phyloP scores from a whole-genome alignment of 768 basidiomycete genomes.

The Calocybe gangraenosa region DNA sequence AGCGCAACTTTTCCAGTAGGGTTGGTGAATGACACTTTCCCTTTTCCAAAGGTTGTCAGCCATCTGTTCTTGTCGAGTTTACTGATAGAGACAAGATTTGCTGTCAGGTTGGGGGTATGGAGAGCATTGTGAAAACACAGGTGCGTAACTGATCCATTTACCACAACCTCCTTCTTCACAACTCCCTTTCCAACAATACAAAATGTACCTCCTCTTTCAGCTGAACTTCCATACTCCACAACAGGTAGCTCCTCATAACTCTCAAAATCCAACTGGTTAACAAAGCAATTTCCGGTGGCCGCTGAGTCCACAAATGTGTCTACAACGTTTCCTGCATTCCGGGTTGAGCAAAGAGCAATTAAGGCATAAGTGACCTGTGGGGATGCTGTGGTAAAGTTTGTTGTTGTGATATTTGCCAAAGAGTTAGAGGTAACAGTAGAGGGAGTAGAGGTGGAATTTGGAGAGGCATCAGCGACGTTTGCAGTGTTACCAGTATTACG shows the following conservation, averaged over 20 bases:
- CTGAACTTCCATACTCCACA: constrained; percentile 5
- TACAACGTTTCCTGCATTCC: background rate
- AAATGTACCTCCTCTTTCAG: constrained; percentile 12
- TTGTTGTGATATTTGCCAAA: background rate
- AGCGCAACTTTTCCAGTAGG: background rate
- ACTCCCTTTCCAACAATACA: constrained; percentile 18
- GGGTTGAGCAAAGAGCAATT: background rate
- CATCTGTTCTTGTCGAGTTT: background rate
- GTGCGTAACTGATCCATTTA: constrained; percentile 10
- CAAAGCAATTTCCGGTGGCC: constrained; percentile 22
- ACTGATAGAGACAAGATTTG: constrained; percentile 3
- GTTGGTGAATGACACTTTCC: background rate
- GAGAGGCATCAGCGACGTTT: background rate
- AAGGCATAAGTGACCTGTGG: background rate
- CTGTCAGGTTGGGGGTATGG: constrained; percentile 1
- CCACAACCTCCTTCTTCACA: constrained; percentile 13
- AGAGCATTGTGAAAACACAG: constrained; percentile 20
- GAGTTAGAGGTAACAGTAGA: background rate
- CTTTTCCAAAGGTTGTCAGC: background rate
- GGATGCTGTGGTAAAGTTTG: background rate
- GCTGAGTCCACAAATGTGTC: constrained; percentile 16
- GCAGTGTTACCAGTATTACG: constrained; percentile 1
- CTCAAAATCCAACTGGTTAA: constrained; percentile 12
- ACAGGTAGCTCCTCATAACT: constrained; percentile 6
- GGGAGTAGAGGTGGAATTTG: background rate